Base-by-base conservation (phyloP, 2,329 filamentous ascomycete genomes). In the Colletotrichum graminicola region DNA sequence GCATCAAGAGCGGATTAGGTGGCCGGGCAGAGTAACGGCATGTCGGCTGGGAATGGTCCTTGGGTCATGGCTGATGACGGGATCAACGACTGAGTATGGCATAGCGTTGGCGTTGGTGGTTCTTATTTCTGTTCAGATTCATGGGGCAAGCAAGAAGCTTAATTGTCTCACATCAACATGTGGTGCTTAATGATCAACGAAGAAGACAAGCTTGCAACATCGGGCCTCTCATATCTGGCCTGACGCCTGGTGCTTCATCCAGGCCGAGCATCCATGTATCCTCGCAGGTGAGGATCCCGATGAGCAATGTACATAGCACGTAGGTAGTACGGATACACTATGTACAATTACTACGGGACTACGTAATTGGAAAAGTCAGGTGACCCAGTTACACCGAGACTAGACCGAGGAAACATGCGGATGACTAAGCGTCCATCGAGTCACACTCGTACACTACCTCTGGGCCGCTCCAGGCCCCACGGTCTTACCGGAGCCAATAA, bases 1-100 rank as follows among this genome's bases (percentile, higher is more conserved):
- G 86, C 0, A 84, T 89, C 75, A 87, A 83, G 77, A 80, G 79
- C 14, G 86, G 86, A 3, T 78, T 82, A 21, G 73, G 67, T 3
- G 64, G 73, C 14, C 71, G 73, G 7, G 66, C 56, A 11, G 62
- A 67, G 34, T 74, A 51, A 67, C 7, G 14, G 12, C 32, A 12
- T 10, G 2, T 34, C 16, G 10, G n/a, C n/a, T 6, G 18, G 21
- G 2, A 11, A 6, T 10, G 23, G 6, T 2, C 16, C 39, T 43
- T 26, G 41, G 11, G 29, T 39, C 21, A 18, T 49, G 36, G 16
- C 10, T 36, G 29, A 12, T 5, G 6, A 41, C 23, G n/a, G n/a
- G 10, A 21, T 49, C 36, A 57, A 47, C 32, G n/a, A 7, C 32
- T 57, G 54, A 21, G 21, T 55, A 55, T 26, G 54, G 73, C 71